These are phyloP conservation scores for Rhizophora apiculata DNA, from an alignment of 345 rosid species.

Conservation along the genomic window DNA sequence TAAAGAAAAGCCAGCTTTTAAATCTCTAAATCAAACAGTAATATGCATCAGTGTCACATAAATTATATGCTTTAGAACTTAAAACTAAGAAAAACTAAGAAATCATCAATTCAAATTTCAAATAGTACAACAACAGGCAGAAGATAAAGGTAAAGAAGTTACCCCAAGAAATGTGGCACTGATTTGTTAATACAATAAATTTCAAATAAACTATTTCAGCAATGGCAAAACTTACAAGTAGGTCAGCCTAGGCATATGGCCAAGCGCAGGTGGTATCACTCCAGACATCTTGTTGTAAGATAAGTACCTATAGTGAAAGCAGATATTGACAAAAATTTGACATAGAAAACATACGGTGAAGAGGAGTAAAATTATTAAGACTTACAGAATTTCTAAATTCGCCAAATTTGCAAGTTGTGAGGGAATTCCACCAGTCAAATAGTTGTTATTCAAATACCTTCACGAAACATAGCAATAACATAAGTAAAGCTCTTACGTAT, in stretches of 20 bases:
- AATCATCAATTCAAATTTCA: not conserved
- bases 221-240: constrained; percentile 56
- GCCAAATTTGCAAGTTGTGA: constrained; percentile 85
- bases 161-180: too few species aligned
- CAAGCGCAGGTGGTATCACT: constrained; percentile 63
- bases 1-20: not conserved
- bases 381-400: constrained; percentile 90
- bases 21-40: not conserved
- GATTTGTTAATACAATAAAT: not conserved
- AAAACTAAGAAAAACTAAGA: not conserved
- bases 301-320: constrained; percentile 51
- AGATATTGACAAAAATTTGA: not conserved
- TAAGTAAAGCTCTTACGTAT: not conserved
- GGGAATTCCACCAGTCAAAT: constrained; percentile 90
- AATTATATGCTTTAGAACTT: not conserved
- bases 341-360: not conserved
- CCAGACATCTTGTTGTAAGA: constrained; percentile 87
- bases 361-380: not conserved
- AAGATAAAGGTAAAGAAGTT: not conserved
- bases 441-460: constrained; percentile 86
- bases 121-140: not conserved
- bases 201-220: not conserved
- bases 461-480: constrained; percentile 1
- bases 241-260: constrained; percentile 70
- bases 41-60: not conserved